phyloP scores from a whole-genome alignment of 805 yeast genomes.

The Jamesozyma gamospora region DNA sequence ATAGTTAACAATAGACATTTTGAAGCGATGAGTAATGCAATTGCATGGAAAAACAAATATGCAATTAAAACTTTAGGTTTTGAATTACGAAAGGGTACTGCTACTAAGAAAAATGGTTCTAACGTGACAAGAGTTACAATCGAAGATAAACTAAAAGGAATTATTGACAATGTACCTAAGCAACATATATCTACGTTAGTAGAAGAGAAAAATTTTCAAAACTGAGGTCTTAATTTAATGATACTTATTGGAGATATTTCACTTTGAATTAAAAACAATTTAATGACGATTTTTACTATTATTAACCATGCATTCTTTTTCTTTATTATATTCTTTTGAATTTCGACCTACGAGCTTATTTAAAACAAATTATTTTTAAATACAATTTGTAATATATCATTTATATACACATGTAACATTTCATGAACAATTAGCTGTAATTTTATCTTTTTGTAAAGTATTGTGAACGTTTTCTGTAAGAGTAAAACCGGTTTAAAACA shows the following conservation, averaged over 20 bases:
- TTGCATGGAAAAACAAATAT: constrained; percentile 20
- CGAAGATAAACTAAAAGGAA: constrained; percentile 25
- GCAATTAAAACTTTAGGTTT: constrained; percentile 19
- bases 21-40: constrained; percentile 15
- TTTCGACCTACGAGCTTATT: no score
- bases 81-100: constrained; percentile 19
- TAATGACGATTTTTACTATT: no score
- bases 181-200: constrained; percentile 2
- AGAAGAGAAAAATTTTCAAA: not conserved
- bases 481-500: no score
- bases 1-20: constrained; percentile 17
- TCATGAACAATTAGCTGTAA: no score
- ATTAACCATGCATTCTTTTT: no score
- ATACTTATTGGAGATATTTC: no score
- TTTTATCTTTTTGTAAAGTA: no score
- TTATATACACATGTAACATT: not conserved
- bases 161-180: constrained; percentile 12
- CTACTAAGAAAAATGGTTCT: constrained; percentile 19
- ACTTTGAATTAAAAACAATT: no score
- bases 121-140: constrained; percentile 12
- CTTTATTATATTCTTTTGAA: no score
- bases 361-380: not conserved
- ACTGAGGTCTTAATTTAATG: no score
- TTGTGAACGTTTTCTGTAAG: no score
- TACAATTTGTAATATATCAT: not conserved